Base-by-base conservation (phyloP, 306 rosid genomes). In the Sicyos baderoa region DNA sequence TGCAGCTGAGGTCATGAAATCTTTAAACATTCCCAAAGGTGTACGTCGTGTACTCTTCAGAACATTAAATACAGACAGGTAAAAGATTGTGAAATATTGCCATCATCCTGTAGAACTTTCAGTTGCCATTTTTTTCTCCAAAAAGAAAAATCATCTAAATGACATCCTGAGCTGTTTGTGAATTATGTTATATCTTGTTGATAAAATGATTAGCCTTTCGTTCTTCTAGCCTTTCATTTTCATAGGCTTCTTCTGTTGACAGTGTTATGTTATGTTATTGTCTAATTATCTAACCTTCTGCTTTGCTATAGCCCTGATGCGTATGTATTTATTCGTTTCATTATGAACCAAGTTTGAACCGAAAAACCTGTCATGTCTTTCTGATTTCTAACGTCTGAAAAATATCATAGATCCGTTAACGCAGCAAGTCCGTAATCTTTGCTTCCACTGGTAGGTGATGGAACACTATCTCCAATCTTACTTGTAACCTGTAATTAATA, bases 1-100 rank as follows among this genome's bases (percentile, higher is more conserved):
- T 52, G 57, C 75, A 78, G 81, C 78, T 44, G 78, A 78, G 57
- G 81, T 78, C 14, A 74, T 78, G 82, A 62, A 74, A 72, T 59
- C 75, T 32, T 53, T 78, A 19, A 68, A 61, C 29, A 74, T 78
- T 60, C 82, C 75, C 23, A 78, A 59, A 65, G 82, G 82, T 15
- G 23, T 69, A 2, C 82, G 75, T 16, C 75, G 78, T 27, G 82
- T 74, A 14, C 57, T 78, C 72, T 78, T 78, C 68, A 59, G 77
- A 27, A 78, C 77, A 25, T 19, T 74, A 21, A 78, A 74, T 22
- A 69, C 72, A 5, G 78, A 68, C 54, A 68, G 81, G 81, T 78
- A 60, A 54, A 9, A 49, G 13, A 19, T 44, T 55, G 32, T 51
- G 21, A 71, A 37, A 5, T 37, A 7, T 40, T 40, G 45, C 45